These are phyloP conservation scores for Byssothecium circinans DNA, from an alignment of 2,329 filamentous ascomycete species.

Conservation along the genomic window DNA sequence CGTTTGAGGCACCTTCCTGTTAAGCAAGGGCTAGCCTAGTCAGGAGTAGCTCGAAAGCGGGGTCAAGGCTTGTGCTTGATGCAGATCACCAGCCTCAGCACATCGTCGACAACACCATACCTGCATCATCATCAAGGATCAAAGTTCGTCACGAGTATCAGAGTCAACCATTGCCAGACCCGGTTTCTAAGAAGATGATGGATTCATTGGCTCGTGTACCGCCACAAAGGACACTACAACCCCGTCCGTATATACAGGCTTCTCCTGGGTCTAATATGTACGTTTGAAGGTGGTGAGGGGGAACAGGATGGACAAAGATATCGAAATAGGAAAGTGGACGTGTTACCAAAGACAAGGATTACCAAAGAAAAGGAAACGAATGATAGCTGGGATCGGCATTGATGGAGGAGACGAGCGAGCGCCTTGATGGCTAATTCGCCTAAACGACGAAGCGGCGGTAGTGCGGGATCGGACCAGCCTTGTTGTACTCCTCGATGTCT, in stretches of 20 bases:
- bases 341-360: neutral
- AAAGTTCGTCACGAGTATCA: neutral
- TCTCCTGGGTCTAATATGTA: neutral
- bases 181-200: no score
- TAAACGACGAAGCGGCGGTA: constrained; percentile 9
- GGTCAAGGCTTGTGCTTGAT: neutral
- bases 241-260: neutral
- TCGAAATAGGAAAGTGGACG: neutral
- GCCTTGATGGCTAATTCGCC: neutral
- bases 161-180: no score
- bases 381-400: neutral
- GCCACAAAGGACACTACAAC: neutral
- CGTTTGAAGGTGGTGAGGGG: neutral
- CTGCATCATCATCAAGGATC: neutral
- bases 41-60: neutral
- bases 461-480: constrained; percentile 4
- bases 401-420: neutral
- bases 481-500: neutral
- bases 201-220: neutral
- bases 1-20: neutral
- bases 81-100: neutral
- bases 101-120: neutral
- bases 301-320: neutral
- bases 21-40: neutral
- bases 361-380: neutral